Conservation (phyloP, 768 basidiomycete species). For the Russula lepida region DNA sequence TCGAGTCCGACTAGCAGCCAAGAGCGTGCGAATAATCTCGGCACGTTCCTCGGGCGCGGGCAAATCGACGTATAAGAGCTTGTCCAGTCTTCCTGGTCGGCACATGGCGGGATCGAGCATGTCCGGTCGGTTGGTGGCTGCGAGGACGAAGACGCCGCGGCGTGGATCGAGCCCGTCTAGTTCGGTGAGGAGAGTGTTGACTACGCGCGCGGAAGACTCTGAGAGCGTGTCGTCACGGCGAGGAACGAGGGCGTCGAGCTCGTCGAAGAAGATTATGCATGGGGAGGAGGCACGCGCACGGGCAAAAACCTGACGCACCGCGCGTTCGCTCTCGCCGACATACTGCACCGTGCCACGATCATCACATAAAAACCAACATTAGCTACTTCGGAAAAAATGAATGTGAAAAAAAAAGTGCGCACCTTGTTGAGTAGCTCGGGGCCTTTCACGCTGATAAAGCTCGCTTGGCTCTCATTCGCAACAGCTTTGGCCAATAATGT, state of each 20-base stretch:
- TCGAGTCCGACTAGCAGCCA: constrained; percentile 32
- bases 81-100: constrained; percentile 91
- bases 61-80: constrained; percentile 87
- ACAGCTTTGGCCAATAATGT: constrained; percentile 97
- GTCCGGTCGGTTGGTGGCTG: constrained; percentile 91
- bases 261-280: constrained; percentile 94
- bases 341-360: constrained; percentile 46
- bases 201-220: constrained; percentile 87
- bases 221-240: constrained; percentile 80
- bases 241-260: constrained; percentile 87
- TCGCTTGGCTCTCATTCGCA: constrained; percentile 90
- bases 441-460: constrained; percentile 97
- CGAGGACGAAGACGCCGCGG: constrained; percentile 87
- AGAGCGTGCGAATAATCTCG: constrained; percentile 77
- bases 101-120: constrained; percentile 99
- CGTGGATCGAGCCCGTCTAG: constrained; percentile 85
- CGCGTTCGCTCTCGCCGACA: constrained; percentile 94
- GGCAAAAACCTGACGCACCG: constrained; percentile 90
- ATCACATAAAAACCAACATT: background rate
- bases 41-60: constrained; percentile 64
- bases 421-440: constrained; percentile 97
- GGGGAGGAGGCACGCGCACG: constrained; percentile 90
- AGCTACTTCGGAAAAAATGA: background rate
- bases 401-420: constrained; percentile 20
- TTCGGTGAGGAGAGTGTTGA: constrained; percentile 90